Percentiles rank a stretch among this genome's conserved stretches.
These are phyloP conservation scores for Sporothrix pallida DNA, from an alignment of 2,329 filamentous ascomycete species.

Conservation along the genomic window DNA sequence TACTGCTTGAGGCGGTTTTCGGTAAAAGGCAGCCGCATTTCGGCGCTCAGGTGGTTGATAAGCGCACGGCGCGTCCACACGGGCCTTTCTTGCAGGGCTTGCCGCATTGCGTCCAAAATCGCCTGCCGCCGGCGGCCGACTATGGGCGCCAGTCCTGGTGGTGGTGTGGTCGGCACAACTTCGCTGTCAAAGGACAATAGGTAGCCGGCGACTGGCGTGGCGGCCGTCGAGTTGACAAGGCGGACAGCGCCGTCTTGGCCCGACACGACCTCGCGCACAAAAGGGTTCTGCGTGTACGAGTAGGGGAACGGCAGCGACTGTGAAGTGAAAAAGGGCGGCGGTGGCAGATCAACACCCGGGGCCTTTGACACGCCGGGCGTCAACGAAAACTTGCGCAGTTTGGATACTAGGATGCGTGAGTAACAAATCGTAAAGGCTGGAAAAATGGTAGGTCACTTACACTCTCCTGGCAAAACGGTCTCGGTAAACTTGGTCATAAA, in stretches of 20 bases:
- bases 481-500: slow-evolving; percentile 76
- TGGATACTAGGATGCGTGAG: slow-evolving; percentile 49
- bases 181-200: slow-evolving; percentile 62
- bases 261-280: slow-evolving; percentile 65
- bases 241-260: slow-evolving; percentile 59
- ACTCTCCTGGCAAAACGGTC: slow-evolving; percentile 72
- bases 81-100: slow-evolving; percentile 73
- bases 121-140: slow-evolving; percentile 66
- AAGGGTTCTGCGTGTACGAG: slow-evolving; percentile 85
- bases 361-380: slow-evolving; percentile 64
- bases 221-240: slow-evolving; percentile 64
- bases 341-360: slow-evolving; percentile 72
- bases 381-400: slow-evolving; percentile 68
- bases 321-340: slow-evolving; percentile 78
- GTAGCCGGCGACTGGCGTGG: slow-evolving; percentile 62
- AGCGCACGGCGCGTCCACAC: slow-evolving; percentile 87
- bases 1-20: slow-evolving; percentile 72
- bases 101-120: slow-evolving; percentile 67
- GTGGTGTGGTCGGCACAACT: slow-evolving; percentile 66
- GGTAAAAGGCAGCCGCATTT: slow-evolving; percentile 42
- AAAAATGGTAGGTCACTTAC: slow-evolving; percentile 50
- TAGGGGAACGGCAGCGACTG: slow-evolving; percentile 77
- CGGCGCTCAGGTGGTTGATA: slow-evolving; percentile 69
- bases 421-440: background rate
- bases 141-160: slow-evolving; percentile 59